These are phyloP conservation scores for Thraustochytrium striatum DNA, from an alignment of 352 stramenopile species.

Conservation along the genomic window DNA sequence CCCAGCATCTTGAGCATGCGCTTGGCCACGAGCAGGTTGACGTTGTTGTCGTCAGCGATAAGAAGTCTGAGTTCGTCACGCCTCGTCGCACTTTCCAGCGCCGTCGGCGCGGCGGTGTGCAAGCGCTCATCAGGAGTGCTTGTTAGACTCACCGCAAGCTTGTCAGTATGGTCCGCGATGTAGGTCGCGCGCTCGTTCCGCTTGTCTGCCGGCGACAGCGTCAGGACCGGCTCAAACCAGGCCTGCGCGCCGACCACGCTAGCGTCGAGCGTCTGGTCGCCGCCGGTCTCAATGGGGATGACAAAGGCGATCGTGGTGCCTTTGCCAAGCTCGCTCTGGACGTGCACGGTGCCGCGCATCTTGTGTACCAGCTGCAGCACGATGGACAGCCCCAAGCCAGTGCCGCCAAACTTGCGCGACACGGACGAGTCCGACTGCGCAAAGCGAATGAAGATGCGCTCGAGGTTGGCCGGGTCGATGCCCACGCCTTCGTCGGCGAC, in stretches of 20 bases:
- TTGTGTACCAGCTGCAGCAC: conserved; percentile 65
- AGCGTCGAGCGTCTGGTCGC: no score
- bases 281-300: conserved; percentile 69
- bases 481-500: conserved; percentile 43
- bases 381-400: conserved; percentile 44
- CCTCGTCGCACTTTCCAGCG: no score
- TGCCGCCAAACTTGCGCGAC: conserved; percentile 41
- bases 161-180: no score
- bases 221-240: no score
- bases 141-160: no score
- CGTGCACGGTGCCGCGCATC: conserved; percentile 67
- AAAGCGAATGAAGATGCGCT: conserved; percentile 13
- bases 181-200: no score
- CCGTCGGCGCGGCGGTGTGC: no score
- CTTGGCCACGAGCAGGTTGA: conserved; percentile 30
- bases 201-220: no score
- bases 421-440: conserved; percentile 22
- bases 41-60: conserved; percentile 37
- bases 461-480: conserved; percentile 24
- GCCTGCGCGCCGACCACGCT: no score
- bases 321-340: conserved; percentile 73
- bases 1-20: conserved; percentile 34
- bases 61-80: no score
- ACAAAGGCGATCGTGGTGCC: conserved; percentile 69
- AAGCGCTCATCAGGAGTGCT: no score